Base-by-base conservation (phyloP, 495 filamentous ascomycete species). In the Chaetomium tenue region DNA sequence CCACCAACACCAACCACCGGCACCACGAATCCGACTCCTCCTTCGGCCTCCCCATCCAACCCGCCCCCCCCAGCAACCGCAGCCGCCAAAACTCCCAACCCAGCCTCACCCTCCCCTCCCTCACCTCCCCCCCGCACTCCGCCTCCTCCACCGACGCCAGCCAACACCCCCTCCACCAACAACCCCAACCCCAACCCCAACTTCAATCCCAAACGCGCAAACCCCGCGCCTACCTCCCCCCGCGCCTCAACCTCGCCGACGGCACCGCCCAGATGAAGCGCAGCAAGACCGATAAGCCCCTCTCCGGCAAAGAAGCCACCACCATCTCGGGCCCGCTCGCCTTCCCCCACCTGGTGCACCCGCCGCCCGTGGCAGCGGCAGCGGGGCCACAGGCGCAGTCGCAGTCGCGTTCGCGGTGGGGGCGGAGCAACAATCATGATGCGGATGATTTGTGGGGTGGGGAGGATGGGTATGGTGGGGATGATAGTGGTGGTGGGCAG, bases 321-420 rank as follows among this genome's bases (percentile, higher is more conserved):
- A 67, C 65, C 44, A 73, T 71, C 20, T 63, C 57, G 44, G 69
- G 71, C 0, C 69, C 71, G 8, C 26, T 71, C 11, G 71, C 71
- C 15, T 71, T 73, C 48, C 69, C 71, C 8, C 44, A 63, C 16
- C 59, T 62, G 20, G 53, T 44, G 20, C 66, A 68, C 25, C 50
- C 53, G 3, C 60, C 60, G 7, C n/a, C n/a, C n/a, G n/a, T n/a
- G n/a, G n/a, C n/a, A n/a, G n/a, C n/a, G n/a, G n/a, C n/a, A n/a
- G n/a, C n/a, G n/a, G n/a, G n/a, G n/a, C n/a, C n/a, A n/a, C n/a
- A n/a, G n/a, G n/a, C n/a, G n/a, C n/a, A n/a, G n/a, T n/a, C n/a
- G n/a, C n/a, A n/a, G n/a, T n/a, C n/a, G n/a, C n/a, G n/a, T n/a
- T 56, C 46, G 11, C 25, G 30, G 48, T 42, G 60, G 37, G 13